phyloP scores from a whole-genome alignment of 257 asterid species.

The Fraxinus anomala region DNA sequence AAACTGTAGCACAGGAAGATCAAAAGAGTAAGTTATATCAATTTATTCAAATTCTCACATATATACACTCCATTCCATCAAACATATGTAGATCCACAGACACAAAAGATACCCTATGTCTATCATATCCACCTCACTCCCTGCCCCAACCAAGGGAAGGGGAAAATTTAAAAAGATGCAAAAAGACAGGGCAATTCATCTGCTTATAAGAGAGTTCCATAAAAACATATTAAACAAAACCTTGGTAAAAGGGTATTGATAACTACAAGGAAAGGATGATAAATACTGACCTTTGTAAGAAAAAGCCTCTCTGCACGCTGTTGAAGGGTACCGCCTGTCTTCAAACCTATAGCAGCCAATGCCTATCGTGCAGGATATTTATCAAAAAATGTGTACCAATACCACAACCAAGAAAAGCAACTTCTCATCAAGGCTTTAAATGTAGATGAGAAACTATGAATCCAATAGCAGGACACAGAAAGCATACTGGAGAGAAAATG shows the following conservation, averaged over 20 bases:
- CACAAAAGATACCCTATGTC: neutral
- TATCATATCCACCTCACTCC: neutral
- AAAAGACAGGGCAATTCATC: constrained; percentile 2
- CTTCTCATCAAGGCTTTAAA: neutral
- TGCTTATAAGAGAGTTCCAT: neutral
- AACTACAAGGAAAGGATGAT: constrained; percentile 11
- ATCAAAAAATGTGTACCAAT: constrained; percentile 20
- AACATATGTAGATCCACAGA: neutral
- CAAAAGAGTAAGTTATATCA: neutral
- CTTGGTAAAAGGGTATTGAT: constrained; percentile 9
- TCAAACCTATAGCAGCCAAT: constrained; percentile 85
- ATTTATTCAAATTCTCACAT: neutral
- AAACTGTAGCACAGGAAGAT: neutral
- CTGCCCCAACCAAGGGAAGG: neutral
- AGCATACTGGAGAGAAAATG: constrained; percentile 7
- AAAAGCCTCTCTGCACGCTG: constrained; percentile 97
- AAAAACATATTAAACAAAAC: constrained; percentile 11
- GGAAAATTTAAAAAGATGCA: neutral
- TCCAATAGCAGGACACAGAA: constrained; percentile 7
- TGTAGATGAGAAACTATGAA: constrained; percentile 9
- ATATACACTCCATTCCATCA: neutral
- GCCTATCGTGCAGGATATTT: constrained; percentile 47
- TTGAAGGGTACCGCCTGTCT: constrained; percentile 84
- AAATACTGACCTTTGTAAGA: constrained; percentile 71
- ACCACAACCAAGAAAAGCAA: constrained; percentile 21